A percentile compares a stretch with the other conserved stretches of the same genome.
Evolutionary conservation across 2,329 filamentous ascomycete species (phyloP).

Genomic region (Xylaria sp.): DNA sequence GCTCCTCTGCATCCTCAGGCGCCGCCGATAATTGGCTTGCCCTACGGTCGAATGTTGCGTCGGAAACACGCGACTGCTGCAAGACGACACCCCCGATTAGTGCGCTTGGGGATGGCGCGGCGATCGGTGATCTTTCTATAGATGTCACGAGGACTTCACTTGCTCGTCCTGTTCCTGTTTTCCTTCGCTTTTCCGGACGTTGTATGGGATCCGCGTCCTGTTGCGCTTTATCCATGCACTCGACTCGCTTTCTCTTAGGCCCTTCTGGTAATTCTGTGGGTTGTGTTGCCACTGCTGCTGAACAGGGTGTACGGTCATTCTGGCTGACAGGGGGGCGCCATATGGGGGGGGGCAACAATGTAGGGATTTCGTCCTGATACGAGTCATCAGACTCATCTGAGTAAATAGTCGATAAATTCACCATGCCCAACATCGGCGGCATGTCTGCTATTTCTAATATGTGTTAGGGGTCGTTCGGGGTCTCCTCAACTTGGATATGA

Average conservation of each 20-base stretch:
- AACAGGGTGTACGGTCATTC: neutral
- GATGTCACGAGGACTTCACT: neutral
- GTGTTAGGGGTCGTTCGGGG: neutral
- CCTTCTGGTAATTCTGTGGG: neutral
- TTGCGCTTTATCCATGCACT: neutral
- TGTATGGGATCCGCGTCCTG: neutral
- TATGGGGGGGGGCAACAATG: neutral
- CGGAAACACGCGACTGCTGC: neutral
- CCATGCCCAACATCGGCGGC: neutral
- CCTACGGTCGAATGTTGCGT: neutral
- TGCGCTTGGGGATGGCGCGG: neutral
- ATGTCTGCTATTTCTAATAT: neutral
- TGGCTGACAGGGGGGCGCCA: neutral
- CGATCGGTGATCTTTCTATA: neutral
- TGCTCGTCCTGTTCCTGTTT: neutral
- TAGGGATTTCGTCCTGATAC: no score
- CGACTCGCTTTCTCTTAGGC: constrained; percentile 1
- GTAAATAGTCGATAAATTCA: neutral
- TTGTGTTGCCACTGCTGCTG: neutral
- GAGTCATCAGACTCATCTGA: no score
- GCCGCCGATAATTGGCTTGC: no score
- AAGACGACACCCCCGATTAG: neutral
- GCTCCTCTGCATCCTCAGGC: neutral
- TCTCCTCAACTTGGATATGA: neutral
- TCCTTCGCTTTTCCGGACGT: neutral